Base-by-base conservation (phyloP, 2,329 filamentous ascomycete genomes). In the Talaromyces albobiverticillius region DNA sequence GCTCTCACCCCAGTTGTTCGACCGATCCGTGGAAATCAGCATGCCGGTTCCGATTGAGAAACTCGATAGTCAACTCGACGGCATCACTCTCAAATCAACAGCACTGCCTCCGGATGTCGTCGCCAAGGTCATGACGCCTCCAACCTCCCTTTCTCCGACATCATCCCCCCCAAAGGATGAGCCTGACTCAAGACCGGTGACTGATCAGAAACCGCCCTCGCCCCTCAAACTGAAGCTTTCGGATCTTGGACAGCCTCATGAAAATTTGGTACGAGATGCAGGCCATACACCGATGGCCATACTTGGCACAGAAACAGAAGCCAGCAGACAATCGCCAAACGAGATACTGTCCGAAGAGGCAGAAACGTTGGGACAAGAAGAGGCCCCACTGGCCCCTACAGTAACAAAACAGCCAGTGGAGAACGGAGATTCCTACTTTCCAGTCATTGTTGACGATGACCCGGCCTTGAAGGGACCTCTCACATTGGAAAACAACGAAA, bases 51-150 rank as follows among this genome's bases (percentile, higher is more conserved):
- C 74, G 3, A 74, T 77, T 53, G 73, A 76, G 59, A 70, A 73
- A 58, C 64, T 78, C 32, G 75, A 78, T 59, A 75, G 69, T 49
- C 70, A 65, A 26, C 65, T 78, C 1, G 75, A 78, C 55, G 75
- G 75, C 5, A 78, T 78, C 54, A 77, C 71, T 5, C 66, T 77
- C 47, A 77, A 76, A 53, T 76, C 74, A 3, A 71, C 72, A 18
- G 74, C 69, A 3, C 61, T 77, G 36, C 71, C 70, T 23, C 74
- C 73, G 4, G 71, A 70, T 51, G 66, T 77, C 16, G 68, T 74
- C 16, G 73, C 72, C 38, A 72, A 68, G 55, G 70, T 76, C 51
- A 71, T 74, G 59, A 75, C 73, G 26, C 71, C 73, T 26, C 67
- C 71, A 26, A 71, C 73, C 55, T 75, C 73, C 29, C 69, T 72